Percentiles rank a stretch among this genome's conserved stretches.
These are phyloP conservation scores for Cyclotella kingstonii DNA, from an alignment of 108 stramenopile species.

Conservation along the genomic window DNA sequence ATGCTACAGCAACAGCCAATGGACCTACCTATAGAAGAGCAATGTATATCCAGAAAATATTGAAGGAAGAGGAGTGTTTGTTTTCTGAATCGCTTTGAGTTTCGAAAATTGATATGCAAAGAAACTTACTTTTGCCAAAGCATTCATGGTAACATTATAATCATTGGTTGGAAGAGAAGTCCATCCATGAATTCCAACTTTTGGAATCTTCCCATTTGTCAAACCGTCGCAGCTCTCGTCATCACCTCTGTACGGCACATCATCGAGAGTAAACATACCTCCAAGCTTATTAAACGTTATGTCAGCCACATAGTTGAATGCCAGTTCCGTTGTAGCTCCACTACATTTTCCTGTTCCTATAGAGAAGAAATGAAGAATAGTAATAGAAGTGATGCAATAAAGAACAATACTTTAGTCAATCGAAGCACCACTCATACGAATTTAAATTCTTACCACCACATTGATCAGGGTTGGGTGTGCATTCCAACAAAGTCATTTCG, in stretches of 20 bases:
- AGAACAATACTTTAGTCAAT: not conserved
- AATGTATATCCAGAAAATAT: too few species aligned
- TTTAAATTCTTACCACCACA: conserved; percentile 71
- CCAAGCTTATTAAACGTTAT: conserved; percentile 17
- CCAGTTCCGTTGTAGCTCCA: conserved; percentile 3
- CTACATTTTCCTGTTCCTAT: conserved; percentile 8
- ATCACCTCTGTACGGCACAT: conserved; percentile 15
- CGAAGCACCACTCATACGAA: not conserved
- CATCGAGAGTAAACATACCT: conserved; percentile 30
- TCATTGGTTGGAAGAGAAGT: conserved; percentile 68
- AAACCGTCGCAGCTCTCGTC: conserved; percentile 13
- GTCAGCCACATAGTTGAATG: conserved; percentile 59
- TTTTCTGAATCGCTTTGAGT: too few species aligned
- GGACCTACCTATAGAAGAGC: too few species aligned
- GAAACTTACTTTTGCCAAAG: conserved; percentile 74
- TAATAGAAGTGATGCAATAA: too few species aligned
- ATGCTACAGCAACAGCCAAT: conserved; percentile 72
- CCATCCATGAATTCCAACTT: conserved; percentile 73
- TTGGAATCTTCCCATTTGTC: conserved; percentile 38
- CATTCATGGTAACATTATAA: conserved; percentile 75
- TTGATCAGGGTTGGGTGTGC: conserved; percentile 70
- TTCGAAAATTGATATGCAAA: too few species aligned
- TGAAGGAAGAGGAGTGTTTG: too few species aligned
- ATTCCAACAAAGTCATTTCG: conserved; percentile 75
- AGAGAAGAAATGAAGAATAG: not conserved